phyloP scores from a whole-genome alignment of 106 monocot species.

The Allium cepa region DNA sequence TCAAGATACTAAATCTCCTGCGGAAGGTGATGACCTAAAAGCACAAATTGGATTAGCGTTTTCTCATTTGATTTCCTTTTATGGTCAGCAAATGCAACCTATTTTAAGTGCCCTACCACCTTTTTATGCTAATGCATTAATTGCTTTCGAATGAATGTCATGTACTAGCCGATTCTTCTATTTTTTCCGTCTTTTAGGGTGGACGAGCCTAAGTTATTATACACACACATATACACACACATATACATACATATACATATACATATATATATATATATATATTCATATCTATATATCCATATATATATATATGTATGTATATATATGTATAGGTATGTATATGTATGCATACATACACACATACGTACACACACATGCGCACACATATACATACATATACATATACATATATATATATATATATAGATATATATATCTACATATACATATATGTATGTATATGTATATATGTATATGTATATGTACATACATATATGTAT shows the following conservation, averaged over 20 bases:
- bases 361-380: neutral
- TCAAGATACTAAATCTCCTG: constrained; percentile 55
- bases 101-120: constrained; percentile 59
- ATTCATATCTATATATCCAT: no score
- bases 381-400: neutral
- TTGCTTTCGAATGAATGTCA: constrained; percentile 16
- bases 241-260: no score
- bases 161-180: neutral
- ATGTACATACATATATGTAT: no score
- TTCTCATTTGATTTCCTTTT: constrained; percentile 71
- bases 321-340: no score
- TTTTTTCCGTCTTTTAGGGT: neutral
- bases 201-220: no score
- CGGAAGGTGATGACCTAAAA: constrained; percentile 68
- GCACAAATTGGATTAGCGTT: constrained; percentile 57
- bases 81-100: constrained; percentile 91
- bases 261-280: no score
- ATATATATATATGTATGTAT: no score
- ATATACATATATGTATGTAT: neutral
- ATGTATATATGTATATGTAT: neutral
- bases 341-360: no score
- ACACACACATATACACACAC: no score
- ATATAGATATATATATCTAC: neutral
- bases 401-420: neutral
- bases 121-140: constrained; percentile 70